phyloP scores from a whole-genome alignment of 1,284 basidiomycete species.

The Cutaneotrichosporon daszewskae region DNA sequence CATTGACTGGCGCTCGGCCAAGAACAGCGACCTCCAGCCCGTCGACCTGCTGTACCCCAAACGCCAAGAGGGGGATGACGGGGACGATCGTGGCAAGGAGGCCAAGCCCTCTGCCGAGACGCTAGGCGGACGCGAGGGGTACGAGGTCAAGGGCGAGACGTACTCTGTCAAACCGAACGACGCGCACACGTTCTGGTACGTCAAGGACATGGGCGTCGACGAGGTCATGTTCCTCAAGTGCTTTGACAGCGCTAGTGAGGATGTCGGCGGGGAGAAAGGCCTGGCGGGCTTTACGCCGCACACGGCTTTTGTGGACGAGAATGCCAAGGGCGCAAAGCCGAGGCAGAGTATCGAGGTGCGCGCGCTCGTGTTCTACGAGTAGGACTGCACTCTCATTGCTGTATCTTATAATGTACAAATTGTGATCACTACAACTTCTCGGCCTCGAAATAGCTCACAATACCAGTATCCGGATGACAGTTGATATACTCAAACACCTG shows the following conservation, averaged over 20 bases:
- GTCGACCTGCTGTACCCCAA: conserved; percentile 16
- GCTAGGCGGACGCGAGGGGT: conserved; percentile 4
- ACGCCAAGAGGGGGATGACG: conserved; percentile 6
- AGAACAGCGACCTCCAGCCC: conserved; percentile 7
- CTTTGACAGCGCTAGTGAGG: conserved; percentile 13
- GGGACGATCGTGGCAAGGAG: conserved; percentile 18
- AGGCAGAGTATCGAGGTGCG: conserved; percentile 20
- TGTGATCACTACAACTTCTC: not conserved
- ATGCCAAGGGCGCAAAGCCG: conserved; percentile 8
- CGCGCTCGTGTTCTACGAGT: conserved; percentile 19
- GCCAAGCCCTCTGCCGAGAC: not conserved
- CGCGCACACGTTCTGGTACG: conserved; percentile 15
- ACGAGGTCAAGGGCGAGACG: conserved; percentile 17
- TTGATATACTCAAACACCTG: conserved; percentile 12
- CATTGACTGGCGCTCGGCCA: conserved; percentile 14
- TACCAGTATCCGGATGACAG: conserved; percentile 8
- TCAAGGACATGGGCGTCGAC: conserved; percentile 17
- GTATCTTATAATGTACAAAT: too few relatives aligned
- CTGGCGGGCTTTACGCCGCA: conserved; percentile 18
- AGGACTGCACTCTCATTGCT: too few relatives aligned
- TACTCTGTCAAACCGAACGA: conserved; percentile 14
- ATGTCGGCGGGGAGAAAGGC: conserved; percentile 2
- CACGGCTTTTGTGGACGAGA: conserved; percentile 16
- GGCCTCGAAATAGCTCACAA: conserved; percentile 4
- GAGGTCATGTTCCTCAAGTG: conserved; percentile 23